These are phyloP conservation scores for Penicillium salamii DNA, from an alignment of 495 filamentous ascomycete species.

Conservation along the genomic window DNA sequence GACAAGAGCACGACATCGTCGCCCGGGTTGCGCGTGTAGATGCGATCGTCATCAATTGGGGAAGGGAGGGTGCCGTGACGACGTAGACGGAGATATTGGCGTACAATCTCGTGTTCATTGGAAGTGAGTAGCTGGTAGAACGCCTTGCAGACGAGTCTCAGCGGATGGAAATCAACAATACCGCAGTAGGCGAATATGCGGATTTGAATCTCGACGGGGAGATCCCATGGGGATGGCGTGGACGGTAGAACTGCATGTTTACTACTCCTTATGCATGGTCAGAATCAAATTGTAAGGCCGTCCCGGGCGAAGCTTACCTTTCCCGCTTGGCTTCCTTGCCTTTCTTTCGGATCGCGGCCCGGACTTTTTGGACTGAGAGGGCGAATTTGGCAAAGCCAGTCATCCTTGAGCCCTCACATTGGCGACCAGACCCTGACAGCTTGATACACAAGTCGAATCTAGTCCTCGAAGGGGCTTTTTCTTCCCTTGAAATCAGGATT, in stretches of 20 bases:
- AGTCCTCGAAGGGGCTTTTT: neutral
- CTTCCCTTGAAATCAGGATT: too few species aligned
- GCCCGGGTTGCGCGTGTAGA: conserved; percentile 42
- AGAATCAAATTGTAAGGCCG: neutral
- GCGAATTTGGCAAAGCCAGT: conserved; percentile 35
- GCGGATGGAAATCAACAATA: conserved; percentile 32
- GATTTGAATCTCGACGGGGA: conserved; percentile 47
- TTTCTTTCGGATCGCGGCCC: conserved; percentile 33
- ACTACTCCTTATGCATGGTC: neutral
- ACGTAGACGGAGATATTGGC: conserved; percentile 42
- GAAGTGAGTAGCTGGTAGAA: conserved; percentile 35
- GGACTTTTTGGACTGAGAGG: conserved; percentile 33
- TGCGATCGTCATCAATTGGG: conserved; percentile 35
- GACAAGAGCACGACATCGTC: conserved; percentile 48
- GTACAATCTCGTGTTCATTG: conserved; percentile 42
- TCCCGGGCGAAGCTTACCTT: conserved; percentile 11
- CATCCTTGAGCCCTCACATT: conserved; percentile 35
- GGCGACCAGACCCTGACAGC: conserved; percentile 21
- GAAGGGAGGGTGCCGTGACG: conserved; percentile 48
- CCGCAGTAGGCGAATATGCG: conserved; percentile 44
- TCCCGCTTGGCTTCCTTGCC: conserved; percentile 22
- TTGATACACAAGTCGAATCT: neutral
- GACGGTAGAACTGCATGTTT: conserved; percentile 13
- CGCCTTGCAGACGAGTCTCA: conserved; percentile 41
- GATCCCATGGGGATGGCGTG: conserved; percentile 35